Conservation (phyloP, 2,329 filamentous ascomycete genomes). For the Harringtonia aguacate region DNA sequence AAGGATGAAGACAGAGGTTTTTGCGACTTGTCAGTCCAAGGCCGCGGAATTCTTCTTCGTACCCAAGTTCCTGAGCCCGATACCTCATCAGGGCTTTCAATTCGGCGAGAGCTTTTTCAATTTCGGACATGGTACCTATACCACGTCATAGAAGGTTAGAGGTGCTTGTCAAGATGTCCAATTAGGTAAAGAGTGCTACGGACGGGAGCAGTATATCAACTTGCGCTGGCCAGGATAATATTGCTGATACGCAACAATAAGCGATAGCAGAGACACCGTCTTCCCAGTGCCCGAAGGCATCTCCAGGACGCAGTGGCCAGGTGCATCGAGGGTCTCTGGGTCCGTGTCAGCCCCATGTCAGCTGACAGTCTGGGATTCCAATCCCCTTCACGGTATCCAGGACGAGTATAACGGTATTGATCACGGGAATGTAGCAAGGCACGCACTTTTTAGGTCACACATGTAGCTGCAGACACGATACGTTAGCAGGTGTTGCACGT, state of each 20-base stretch:
- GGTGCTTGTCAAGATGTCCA: too few relatives aligned
- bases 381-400: background rate
- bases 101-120: constrained; percentile 92
- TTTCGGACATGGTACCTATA: constrained; percentile 90
- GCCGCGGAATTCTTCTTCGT: constrained; percentile 85
- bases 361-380: too few relatives aligned
- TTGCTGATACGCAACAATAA: constrained; percentile 95
- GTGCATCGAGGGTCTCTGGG: constrained; percentile 71
- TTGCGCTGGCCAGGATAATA: constrained; percentile 89
- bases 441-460: constrained; percentile 44
- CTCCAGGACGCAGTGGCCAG: constrained; percentile 91
- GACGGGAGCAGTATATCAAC: constrained; percentile 94
- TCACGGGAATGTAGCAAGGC: background rate
- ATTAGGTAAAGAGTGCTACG: too few relatives aligned
- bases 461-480: constrained; percentile 31
- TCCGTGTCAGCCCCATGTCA: background rate
- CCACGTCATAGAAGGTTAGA: background rate
- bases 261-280: constrained; percentile 85
- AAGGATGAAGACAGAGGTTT: constrained; percentile 92
- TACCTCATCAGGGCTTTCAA: constrained; percentile 93
- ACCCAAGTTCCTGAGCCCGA: constrained; percentile 75
- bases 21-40: constrained; percentile 92
- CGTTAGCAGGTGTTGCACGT: background rate
- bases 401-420: background rate
- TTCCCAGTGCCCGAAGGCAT: constrained; percentile 99